A percentile compares a stretch with the other conserved stretches of the same genome.
Evolutionary conservation across 805 yeast genomes (phyloP).

Genomic region (Candida piceae): DNA sequence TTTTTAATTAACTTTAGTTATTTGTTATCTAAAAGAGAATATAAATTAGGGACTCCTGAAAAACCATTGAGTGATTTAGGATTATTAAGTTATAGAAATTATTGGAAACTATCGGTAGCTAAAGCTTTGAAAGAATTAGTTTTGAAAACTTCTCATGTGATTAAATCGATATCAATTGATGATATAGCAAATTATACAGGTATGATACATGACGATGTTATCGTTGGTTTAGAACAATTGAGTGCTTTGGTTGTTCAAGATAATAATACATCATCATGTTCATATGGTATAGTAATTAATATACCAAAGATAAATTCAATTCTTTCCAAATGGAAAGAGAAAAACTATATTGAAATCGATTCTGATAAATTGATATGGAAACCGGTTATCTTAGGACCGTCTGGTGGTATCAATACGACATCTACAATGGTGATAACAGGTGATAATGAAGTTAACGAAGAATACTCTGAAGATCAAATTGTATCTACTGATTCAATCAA

Average conservation of each 20-base stretch:
- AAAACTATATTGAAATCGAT: constrained; percentile 47
- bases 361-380: constrained; percentile 66
- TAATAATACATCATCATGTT: background rate
- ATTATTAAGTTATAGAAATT: constrained; percentile 74
- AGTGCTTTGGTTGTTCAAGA: constrained; percentile 45
- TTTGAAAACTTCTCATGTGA: constrained; percentile 3
- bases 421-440: constrained; percentile 35
- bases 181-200: constrained; percentile 70
- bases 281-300: constrained; percentile 52
- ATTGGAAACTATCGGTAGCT: constrained; percentile 73
- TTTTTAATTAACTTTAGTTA: constrained; percentile 88
- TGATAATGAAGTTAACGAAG: constrained; percentile 5
- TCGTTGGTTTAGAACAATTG: constrained; percentile 79
- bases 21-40: constrained; percentile 67
- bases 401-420: constrained; percentile 75
- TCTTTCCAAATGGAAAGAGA: constrained; percentile 47
- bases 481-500: constrained; percentile 4
- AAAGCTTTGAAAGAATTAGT: constrained; percentile 32
- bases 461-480: constrained; percentile 1
- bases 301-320: constrained; percentile 36
- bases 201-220: constrained; percentile 80
- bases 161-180: constrained; percentile 43
- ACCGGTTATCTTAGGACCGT: constrained; percentile 77
- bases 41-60: constrained; percentile 87
- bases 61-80: constrained; percentile 91